phyloP scores from a whole-genome alignment of 2,329 filamentous ascomycete genomes.

The Colletotrichum paranaense region DNA sequence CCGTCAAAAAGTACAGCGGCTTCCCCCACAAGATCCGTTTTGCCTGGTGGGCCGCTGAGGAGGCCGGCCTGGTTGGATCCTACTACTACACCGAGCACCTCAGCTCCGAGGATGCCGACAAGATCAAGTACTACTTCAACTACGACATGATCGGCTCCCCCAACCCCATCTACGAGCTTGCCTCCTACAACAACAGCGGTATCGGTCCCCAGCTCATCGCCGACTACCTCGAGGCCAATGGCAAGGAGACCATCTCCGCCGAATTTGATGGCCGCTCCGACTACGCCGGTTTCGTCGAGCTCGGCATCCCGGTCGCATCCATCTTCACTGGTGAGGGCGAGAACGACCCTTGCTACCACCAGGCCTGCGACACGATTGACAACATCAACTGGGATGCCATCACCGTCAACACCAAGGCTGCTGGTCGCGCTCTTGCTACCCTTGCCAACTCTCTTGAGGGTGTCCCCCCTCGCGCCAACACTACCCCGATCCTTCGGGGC shows the following conservation, averaged over 20 bases:
- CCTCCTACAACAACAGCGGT: constrained; percentile 51
- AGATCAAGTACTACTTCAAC: constrained; percentile 75
- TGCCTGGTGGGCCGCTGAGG: constrained; percentile 55
- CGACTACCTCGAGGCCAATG: constrained; percentile 48
- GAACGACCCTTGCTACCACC: constrained; percentile 51
- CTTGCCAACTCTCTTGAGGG: constrained; percentile 51
- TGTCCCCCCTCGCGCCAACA: constrained; percentile 44
- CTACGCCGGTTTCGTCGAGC: constrained; percentile 52
- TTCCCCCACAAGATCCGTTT: constrained; percentile 55
- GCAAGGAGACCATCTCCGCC: constrained; percentile 45
- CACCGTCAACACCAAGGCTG: constrained; percentile 52
- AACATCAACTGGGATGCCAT: constrained; percentile 54
- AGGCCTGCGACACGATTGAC: constrained; percentile 51
- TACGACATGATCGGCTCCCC: constrained; percentile 74
- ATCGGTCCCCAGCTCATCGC: constrained; percentile 48
- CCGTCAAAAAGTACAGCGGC: constrained; percentile 49
- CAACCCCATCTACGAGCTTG: constrained; percentile 45
- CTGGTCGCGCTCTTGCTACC: constrained; percentile 61
- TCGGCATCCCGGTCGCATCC: constrained; percentile 52
- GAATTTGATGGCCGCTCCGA: constrained; percentile 51
- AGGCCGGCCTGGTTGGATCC: constrained; percentile 55
- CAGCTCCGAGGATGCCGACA: constrained; percentile 53
- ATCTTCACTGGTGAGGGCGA: constrained; percentile 53
- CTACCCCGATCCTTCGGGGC: constrained; percentile 40
- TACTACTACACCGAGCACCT: constrained; percentile 52